A percentile compares a stretch with the other conserved stretches of the same genome.
Evolutionary conservation across 345 rosid genomes (phyloP).

Genomic region (Anastatica hierochuntica): DNA sequence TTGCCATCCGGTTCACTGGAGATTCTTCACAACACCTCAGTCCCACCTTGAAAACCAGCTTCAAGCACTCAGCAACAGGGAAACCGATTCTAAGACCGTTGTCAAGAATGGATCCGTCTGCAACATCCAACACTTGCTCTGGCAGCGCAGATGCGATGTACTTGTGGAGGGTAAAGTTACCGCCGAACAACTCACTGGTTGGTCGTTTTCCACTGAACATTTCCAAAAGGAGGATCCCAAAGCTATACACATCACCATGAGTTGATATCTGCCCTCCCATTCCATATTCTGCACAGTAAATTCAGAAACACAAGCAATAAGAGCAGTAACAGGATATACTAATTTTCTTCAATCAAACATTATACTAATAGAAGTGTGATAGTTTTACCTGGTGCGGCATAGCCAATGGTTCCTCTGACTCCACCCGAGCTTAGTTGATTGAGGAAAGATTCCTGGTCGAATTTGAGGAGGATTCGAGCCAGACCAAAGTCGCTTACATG

Average conservation of each 20-base stretch:
- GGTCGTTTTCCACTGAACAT: slow-evolving; percentile 32
- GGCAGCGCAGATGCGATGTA: slow-evolving; percentile 12
- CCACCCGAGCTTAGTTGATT: slow-evolving; percentile 1
- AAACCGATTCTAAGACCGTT: slow-evolving; percentile 6
- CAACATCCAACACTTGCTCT: background rate
- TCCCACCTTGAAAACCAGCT: slow-evolving; percentile 15
- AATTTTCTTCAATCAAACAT: background rate
- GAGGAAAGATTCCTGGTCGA: background rate
- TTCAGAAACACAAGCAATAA: background rate
- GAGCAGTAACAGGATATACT: background rate
- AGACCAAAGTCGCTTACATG: slow-evolving; percentile 27
- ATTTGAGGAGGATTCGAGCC: slow-evolving; percentile 7
- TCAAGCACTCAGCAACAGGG: slow-evolving; percentile 7
- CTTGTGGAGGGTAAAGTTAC: slow-evolving; percentile 14
- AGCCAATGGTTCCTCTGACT: background rate
- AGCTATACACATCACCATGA: slow-evolving; percentile 26
- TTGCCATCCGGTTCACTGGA: slow-evolving; percentile 8
- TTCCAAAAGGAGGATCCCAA: slow-evolving; percentile 25
- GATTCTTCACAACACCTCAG: slow-evolving; percentile 23
- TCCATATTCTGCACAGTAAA: slow-evolving; percentile 5
- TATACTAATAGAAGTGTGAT: background rate
- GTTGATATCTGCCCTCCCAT: slow-evolving; percentile 3
- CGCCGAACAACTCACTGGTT: slow-evolving; percentile 16
- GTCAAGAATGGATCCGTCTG: slow-evolving; percentile 3
- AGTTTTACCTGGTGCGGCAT: slow-evolving; percentile 1